Percentiles rank a stretch among this genome's conserved stretches.
phyloP scores from a whole-genome alignment of 2,329 filamentous ascomycete genomes.

The Chaetomium sp. region DNA sequence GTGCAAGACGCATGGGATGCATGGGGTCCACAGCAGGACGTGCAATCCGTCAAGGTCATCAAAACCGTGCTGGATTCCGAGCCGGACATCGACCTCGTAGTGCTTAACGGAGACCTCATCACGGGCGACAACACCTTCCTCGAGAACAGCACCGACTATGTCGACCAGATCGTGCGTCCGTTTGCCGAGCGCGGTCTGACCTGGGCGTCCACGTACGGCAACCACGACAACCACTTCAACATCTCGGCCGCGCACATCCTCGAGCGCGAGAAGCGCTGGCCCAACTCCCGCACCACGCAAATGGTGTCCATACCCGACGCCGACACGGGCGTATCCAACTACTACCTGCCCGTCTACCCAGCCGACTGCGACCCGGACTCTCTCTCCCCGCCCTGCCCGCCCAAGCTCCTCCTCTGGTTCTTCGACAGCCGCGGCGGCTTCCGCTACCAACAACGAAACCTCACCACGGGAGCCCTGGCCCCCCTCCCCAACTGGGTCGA shows the following conservation, averaged over 20 bases:
- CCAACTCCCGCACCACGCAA: constrained; percentile 32
- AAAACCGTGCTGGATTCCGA: constrained; percentile 41
- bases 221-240: constrained; percentile 55
- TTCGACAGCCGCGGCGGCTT: constrained; percentile 59
- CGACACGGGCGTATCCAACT: constrained; percentile 38
- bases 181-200: constrained; percentile 48
- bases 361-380: constrained; percentile 24
- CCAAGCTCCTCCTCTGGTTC: constrained; percentile 58
- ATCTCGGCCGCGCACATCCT: constrained; percentile 40
- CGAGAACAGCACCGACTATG: constrained; percentile 52
- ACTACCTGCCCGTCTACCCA: constrained; percentile 39
- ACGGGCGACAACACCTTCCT: constrained; percentile 58
- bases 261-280: constrained; percentile 34
- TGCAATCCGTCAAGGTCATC: constrained; percentile 42
- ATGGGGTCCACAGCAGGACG: constrained; percentile 45
- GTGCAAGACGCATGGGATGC: constrained; percentile 45
- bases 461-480: constrained; percentile 26
- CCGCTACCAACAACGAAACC: constrained; percentile 40
- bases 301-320: constrained; percentile 32
- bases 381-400: constrained; percentile 27
- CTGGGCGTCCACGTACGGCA: constrained; percentile 64
- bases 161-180: constrained; percentile 53
- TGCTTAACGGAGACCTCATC: constrained; percentile 65
- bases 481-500: constrained; percentile 49
- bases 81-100: constrained; percentile 50